A percentile compares a stretch with the other conserved stretches of the same genome.
These are phyloP conservation scores for Saussurea involucrata DNA, from an alignment of 129 eudicot species.

Conservation along the genomic window DNA sequence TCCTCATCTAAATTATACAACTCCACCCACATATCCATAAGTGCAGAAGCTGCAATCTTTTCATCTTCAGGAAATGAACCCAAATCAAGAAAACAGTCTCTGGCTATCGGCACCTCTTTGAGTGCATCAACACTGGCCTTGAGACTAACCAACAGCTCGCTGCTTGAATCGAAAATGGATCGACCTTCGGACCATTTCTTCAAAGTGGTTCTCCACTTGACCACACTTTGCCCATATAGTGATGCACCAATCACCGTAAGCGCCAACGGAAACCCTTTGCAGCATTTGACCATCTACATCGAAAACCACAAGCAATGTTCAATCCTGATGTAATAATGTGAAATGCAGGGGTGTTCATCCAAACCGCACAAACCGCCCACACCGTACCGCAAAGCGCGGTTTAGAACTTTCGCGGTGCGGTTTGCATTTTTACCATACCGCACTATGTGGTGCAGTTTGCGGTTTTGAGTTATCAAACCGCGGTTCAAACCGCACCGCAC, in stretches of 20 bases:
- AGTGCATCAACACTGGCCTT: slow-evolving; percentile 36
- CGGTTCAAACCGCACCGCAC: too few relatives aligned
- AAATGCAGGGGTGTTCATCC: too few relatives aligned
- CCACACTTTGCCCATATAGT: slow-evolving; percentile 19
- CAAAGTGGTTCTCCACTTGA: slow-evolving; percentile 23
- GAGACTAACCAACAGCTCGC: slow-evolving; percentile 20
- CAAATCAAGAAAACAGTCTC: slow-evolving; percentile 37
- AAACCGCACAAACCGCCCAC: too few relatives aligned
- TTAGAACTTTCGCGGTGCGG: too few relatives aligned
- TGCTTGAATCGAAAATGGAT: slow-evolving; percentile 30
- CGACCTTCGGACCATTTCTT: slow-evolving; percentile 31
- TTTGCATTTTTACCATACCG: too few relatives aligned
- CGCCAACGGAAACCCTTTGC: slow-evolving; percentile 50
- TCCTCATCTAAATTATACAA: slow-evolving; percentile 34
- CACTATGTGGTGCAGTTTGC: too few relatives aligned
- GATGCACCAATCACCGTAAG: slow-evolving; percentile 43
- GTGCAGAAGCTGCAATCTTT: slow-evolving; percentile 26
- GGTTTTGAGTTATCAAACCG: too few relatives aligned
- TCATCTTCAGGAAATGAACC: slow-evolving; percentile 48
- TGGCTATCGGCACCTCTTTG: slow-evolving; percentile 9
- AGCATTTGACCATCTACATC: slow-evolving; percentile 35
- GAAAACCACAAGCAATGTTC: neutral
- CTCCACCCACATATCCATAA: slow-evolving; percentile 44
- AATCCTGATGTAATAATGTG: neutral
- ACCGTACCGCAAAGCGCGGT: too few relatives aligned